Base-by-base conservation (phyloP, 495 filamentous ascomycete genomes). In the Aspergillus egyptiacus region DNA sequence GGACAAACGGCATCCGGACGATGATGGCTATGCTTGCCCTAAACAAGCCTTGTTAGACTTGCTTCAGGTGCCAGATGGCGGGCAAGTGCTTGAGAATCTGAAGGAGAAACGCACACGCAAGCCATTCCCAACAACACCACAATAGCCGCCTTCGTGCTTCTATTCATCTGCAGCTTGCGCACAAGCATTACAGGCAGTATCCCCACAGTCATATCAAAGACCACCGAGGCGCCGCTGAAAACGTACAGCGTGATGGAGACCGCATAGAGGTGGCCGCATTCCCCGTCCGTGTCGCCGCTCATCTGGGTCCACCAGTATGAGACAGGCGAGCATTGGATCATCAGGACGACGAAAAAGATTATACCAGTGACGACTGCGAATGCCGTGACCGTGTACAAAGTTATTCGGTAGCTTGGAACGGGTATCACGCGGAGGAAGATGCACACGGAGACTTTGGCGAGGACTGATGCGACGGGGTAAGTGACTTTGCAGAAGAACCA, bases 151-250 rank as follows among this genome's bases (percentile, higher is more conserved):
- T 62, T 62, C 5, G 49, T 36, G 10, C 49, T 45, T 0, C 46
- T 23, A 19, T 51, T 49, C 59, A 62, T 60, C 37, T 56, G 47
- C 41, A 56, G 25, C 14, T 54, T 53, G 25, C 42, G 42, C 14
- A 55, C 55, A 10, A 61, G 38, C 17, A 59, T 19, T 18, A 50
- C 48, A 24, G 56, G 45, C 20, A 63, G 32, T 5, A 50, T 19
- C 2, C 49, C 64, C 6, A 64, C 54, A 2, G 56, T 51, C 27
- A 63, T 40, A 33, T 67, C 64, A 22, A 54, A 61, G 0, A 54
- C 8, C 14, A 51, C 53, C 1, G 61, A 58, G 5, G 53, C 44
- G 0, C 51, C 59, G 23, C 61, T 63, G 38, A 65, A 59, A 9
- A 53, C 40, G 10, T 61, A 54, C 5, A 63, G 49, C 18, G 51